Conservation (phyloP, 345 rosid genomes). For the Pistacia integerrima region DNA sequence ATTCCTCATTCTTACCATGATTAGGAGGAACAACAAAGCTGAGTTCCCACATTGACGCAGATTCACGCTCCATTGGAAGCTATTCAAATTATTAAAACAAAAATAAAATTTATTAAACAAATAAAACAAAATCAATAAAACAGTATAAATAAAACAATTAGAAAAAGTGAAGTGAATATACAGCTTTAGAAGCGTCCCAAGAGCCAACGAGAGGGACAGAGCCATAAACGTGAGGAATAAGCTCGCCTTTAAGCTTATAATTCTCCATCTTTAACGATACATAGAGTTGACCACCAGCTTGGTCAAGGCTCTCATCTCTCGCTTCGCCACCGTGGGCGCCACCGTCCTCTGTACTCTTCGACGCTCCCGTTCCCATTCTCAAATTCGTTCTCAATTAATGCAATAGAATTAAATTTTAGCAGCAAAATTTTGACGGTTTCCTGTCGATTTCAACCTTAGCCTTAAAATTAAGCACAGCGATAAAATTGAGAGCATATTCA, state of each 20-base stretch:
- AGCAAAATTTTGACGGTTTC: no score
- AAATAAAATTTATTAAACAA: background rate
- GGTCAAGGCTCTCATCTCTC: constrained; percentile 58
- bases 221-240: constrained; percentile 91
- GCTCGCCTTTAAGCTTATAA: constrained; percentile 73
- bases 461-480: background rate
- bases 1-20: constrained; percentile 54
- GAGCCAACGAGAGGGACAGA: constrained; percentile 91
- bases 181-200: constrained; percentile 95
- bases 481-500: background rate
- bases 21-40: constrained; percentile 98
- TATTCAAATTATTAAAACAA: constrained; percentile 19
- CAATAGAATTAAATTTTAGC: no score
- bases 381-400: no score
- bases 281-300: constrained; percentile 82
- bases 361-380: constrained; percentile 77
- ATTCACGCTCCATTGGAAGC: constrained; percentile 92
- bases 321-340: constrained; percentile 37
- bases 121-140: background rate
- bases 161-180: constrained; percentile 21
- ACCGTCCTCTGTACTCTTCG: constrained; percentile 67
- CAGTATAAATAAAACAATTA: background rate
- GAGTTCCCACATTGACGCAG: constrained; percentile 84
- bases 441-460: background rate
- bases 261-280: constrained; percentile 92